A percentile compares a stretch with the other conserved stretches of the same genome.
Evolutionary conservation across 257 asterid genomes (phyloP).

Genomic region (Lycium ferocissimum): DNA sequence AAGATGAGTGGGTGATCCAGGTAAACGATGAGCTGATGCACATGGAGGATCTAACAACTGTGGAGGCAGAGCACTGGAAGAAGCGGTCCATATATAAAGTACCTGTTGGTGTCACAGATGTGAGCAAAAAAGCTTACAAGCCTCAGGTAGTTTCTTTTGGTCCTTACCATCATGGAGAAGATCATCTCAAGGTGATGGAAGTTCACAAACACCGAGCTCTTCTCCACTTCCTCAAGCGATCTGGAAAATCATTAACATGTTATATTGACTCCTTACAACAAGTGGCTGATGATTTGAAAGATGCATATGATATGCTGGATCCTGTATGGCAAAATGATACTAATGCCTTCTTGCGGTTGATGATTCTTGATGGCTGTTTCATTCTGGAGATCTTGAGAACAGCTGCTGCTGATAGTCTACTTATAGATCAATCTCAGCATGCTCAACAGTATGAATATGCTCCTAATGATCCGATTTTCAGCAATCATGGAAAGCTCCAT

Average conservation of each 20-base stretch:
- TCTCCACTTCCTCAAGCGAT: constrained; percentile 45
- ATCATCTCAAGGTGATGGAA: constrained; percentile 49
- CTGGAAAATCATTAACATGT: constrained; percentile 34
- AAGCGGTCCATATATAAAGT: constrained; percentile 52
- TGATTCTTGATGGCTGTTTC: constrained; percentile 37
- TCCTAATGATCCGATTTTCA: constrained; percentile 35
- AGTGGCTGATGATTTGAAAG: constrained; percentile 42
- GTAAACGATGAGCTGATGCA: constrained; percentile 39
- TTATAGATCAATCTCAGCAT: constrained; percentile 28
- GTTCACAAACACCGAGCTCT: constrained; percentile 60
- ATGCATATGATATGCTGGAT: constrained; percentile 46
- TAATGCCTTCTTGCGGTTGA: constrained; percentile 27
- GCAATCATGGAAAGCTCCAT: constrained; percentile 33
- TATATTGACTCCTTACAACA: constrained; percentile 33
- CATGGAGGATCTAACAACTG: constrained; percentile 11
- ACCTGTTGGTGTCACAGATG: constrained; percentile 41
- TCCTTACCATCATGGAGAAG: constrained; percentile 49
- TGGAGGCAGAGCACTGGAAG: constrained; percentile 46
- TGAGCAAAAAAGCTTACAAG: constrained; percentile 41
- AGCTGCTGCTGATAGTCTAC: not conserved
- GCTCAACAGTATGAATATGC: constrained; percentile 24
- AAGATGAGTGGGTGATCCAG: constrained; percentile 41
- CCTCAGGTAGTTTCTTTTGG: constrained; percentile 60
- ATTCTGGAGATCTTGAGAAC: constrained; percentile 34
- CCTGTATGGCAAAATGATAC: not conserved